Percentiles rank a stretch among this genome's conserved stretches.
Conservation (phyloP, 176 grass and related monocot genomes). For the Cenchrus purpureus region DNA sequence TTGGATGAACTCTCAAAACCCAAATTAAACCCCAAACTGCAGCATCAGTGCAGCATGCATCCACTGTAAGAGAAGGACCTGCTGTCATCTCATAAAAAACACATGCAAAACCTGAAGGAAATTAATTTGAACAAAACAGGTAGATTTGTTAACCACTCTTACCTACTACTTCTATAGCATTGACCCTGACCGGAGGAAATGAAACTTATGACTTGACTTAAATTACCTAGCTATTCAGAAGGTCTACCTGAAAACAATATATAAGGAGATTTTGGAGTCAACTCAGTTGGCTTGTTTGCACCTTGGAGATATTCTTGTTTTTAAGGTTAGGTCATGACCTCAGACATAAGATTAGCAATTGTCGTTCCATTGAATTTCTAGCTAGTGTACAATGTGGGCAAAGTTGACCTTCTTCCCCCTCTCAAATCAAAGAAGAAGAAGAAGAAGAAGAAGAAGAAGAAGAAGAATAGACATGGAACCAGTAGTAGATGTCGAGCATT, state of each 20-base stretch:
- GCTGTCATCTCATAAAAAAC: neutral
- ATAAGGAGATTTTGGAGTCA: constrained; percentile 24
- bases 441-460: neutral
- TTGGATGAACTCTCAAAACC: no score
- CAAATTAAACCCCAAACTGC: no score
- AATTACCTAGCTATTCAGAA: constrained; percentile 6
- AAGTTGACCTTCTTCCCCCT: neutral
- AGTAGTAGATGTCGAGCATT: no score
- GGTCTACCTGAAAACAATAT: constrained; percentile 24
- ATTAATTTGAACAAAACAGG: constrained; percentile 7
- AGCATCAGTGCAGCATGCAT: no score
- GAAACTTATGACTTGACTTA: constrained; percentile 30
- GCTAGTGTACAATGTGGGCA: neutral
- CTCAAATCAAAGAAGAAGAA: neutral
- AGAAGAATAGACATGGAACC: neutral
- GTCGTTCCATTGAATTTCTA: neutral
- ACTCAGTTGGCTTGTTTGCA: constrained; percentile 22
- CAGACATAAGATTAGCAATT: constrained; percentile 17
- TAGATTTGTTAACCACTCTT: constrained; percentile 35
- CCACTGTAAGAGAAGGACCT: neutral
- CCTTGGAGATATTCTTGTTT: constrained; percentile 48
- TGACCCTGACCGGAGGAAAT: neutral
- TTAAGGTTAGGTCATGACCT: constrained; percentile 38
- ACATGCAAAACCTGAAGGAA: neutral
- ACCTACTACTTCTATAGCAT: constrained; percentile 24